phyloP scores from a whole-genome alignment of 1,139 yeast species.

The Sugiyamaella japonica region DNA sequence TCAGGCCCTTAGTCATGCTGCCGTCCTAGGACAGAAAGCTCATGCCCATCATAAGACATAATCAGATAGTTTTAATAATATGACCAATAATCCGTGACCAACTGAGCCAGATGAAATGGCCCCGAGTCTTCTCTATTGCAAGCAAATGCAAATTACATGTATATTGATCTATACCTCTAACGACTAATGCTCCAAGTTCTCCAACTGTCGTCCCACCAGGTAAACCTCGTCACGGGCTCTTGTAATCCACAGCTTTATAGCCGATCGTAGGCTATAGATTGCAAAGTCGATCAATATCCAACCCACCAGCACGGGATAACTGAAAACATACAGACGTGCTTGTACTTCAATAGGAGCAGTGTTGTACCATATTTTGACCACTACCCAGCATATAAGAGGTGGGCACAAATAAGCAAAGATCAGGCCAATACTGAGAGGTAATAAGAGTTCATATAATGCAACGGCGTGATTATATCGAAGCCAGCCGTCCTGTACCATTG shows the following conservation, averaged over 20 bases:
- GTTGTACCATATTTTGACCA: slow-evolving; percentile 19
- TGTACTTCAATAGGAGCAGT: slow-evolving; percentile 15
- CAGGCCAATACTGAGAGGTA: background rate
- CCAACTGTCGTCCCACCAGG: slow-evolving; percentile 39
- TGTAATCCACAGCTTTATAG: slow-evolving; percentile 15
- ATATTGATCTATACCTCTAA: background rate
- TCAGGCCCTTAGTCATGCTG: slow-evolving; percentile 10
- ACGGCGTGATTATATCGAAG: slow-evolving; percentile 19
- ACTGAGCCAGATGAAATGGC: background rate
- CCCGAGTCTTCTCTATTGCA: background rate
- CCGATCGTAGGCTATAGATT: slow-evolving; percentile 20
- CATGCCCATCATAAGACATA: background rate
- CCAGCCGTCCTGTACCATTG: slow-evolving; percentile 24
- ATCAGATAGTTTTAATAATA: background rate
- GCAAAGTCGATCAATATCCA: slow-evolving; percentile 18
- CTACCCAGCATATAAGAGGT: slow-evolving; percentile 18
- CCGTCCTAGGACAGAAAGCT: slow-evolving; percentile 4
- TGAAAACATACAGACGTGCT: slow-evolving; percentile 7
- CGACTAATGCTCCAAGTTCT: slow-evolving; percentile 32
- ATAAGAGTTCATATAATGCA: background rate
- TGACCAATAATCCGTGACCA: background rate
- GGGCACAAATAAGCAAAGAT: slow-evolving; percentile 9
- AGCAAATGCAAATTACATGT: slow-evolving; percentile 9
- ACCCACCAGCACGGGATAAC: slow-evolving; percentile 17
- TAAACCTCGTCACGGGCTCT: slow-evolving; percentile 39